phyloP scores from a whole-genome alignment of 2,329 filamentous ascomycete species.

The Coniosporium tulheliwenetii region DNA sequence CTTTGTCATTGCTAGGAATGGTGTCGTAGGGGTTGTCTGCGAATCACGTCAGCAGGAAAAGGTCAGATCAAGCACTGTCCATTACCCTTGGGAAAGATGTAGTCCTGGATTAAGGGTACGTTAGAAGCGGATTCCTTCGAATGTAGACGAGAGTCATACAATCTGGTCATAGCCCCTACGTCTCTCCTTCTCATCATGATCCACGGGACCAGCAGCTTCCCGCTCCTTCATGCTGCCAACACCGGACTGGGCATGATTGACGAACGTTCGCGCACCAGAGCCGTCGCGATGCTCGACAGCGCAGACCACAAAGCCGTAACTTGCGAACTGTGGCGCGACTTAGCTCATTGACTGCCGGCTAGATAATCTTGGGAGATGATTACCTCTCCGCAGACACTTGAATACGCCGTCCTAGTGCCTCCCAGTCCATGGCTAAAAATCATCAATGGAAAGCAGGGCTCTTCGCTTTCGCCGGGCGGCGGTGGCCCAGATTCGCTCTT shows the following conservation, averaged over 20 bases:
- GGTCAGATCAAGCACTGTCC: background rate
- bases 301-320: slow-evolving; percentile 49
- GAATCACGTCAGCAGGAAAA: background rate
- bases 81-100: slow-evolving; percentile 41
- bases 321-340: slow-evolving; percentile 30
- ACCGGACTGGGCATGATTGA: slow-evolving; percentile 36
- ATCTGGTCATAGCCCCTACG: slow-evolving; percentile 13
- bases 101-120: slow-evolving; percentile 24
- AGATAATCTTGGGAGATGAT: background rate
- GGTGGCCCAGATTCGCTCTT: slow-evolving; percentile 25
- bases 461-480: slow-evolving; percentile 19
- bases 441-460: slow-evolving; percentile 42
- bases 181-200: slow-evolving; percentile 21
- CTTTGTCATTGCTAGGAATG: slow-evolving; percentile 38
- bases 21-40: slow-evolving; percentile 28
- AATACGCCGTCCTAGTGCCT: slow-evolving; percentile 47
- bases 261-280: slow-evolving; percentile 42
- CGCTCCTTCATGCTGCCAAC: slow-evolving; percentile 15
- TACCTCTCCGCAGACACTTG: slow-evolving; percentile 43
- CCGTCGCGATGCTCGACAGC: slow-evolving; percentile 52
- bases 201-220: slow-evolving; percentile 14
- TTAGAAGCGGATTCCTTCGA: background rate
- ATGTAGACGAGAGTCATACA: slow-evolving; percentile 1
- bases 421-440: slow-evolving; percentile 53
- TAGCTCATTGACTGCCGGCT: background rate